Percentiles rank a stretch among this genome's conserved stretches.
Conservation (phyloP, 805 yeast genomes). For the Candida awuae region DNA sequence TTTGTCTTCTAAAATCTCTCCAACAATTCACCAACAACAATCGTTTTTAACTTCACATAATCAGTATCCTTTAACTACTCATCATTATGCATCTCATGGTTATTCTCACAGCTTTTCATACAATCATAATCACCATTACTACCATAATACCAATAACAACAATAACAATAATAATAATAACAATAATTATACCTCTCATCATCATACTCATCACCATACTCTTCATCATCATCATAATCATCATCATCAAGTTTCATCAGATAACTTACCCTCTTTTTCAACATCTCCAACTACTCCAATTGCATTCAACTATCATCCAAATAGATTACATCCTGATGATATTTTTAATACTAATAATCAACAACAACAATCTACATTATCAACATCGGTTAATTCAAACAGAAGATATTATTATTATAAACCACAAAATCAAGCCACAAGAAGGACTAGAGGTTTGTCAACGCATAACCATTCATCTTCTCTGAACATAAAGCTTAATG, state of each 20-base stretch:
- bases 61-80: not conserved
- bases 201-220: slow-evolving; percentile 4
- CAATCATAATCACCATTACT: slow-evolving; percentile 1
- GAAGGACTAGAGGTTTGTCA: slow-evolving; percentile 13
- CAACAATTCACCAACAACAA: slow-evolving; percentile 2
- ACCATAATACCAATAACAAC: not conserved
- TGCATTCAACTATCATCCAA: slow-evolving; percentile 8
- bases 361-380: slow-evolving; percentile 4
- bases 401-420: slow-evolving; percentile 25
- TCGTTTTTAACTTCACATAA: slow-evolving; percentile 3
- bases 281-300: slow-evolving; percentile 11
- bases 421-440: slow-evolving; percentile 11
- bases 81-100: not conserved
- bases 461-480: slow-evolving; percentile 4
- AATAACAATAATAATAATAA: not conserved
- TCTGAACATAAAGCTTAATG: not conserved
- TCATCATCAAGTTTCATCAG: slow-evolving; percentile 3
- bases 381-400: slow-evolving; percentile 16
- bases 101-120: slow-evolving; percentile 1
- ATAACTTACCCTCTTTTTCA: slow-evolving; percentile 4
- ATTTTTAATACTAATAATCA: slow-evolving; percentile 4
- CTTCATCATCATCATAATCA: slow-evolving; percentile 6
- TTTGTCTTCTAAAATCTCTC: slow-evolving; percentile 2
- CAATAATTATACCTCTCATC: no score
- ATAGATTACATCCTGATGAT: slow-evolving; percentile 9